Base-by-base conservation (phyloP, 768 basidiomycete genomes). In the Collybiopsis luxurians region DNA sequence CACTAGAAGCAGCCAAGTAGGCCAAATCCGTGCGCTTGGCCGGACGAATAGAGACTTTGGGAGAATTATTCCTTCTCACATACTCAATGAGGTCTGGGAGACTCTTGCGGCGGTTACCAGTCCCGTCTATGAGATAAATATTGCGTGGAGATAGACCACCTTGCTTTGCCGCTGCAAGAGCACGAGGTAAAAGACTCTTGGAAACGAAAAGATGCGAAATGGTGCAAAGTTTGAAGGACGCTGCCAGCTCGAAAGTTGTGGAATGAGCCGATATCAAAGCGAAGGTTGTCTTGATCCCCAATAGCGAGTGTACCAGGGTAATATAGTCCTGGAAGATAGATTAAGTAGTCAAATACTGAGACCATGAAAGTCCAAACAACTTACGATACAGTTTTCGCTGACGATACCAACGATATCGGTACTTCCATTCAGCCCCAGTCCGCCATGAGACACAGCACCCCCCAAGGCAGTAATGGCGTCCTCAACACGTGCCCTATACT, bases 1-100 rank as follows among this genome's bases (percentile, higher is more conserved):
- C 89, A 61, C 89, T 90, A 0, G 89, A 91, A 64, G 88, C 88
- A 0, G 85, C 72, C 3, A 90, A 73, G 65, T 90, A 89, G 1
- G 86, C 89, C 1, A 89, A 69, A 0, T 83, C 86, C 56, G 84
- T 72, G 24, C 71, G 74, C 17, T 61, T 69, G 0, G 80, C 86
- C 0, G 75, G 71, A 40, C 73, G 76, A 28, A 83, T 67, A 1
- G 74, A 71, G 1, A 80, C 64, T 1, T 73, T 64, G 7, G 81
- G 75, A 0, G 79, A 61, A 0, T 70, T 68, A 23, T 70, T 73
- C 10, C 56, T 59, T 42, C 68, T 69, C 28, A 76, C 76, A 11
- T 66, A 60, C 7, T 72, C 65, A 12, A 86, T 73, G 31, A 85
- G 66, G 27, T 76, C 73, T 2, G 65, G 63, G 54, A 85, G 75